phyloP scores from a whole-genome alignment of 345 rosid genomes.

The Dipteronia sinensis region DNA sequence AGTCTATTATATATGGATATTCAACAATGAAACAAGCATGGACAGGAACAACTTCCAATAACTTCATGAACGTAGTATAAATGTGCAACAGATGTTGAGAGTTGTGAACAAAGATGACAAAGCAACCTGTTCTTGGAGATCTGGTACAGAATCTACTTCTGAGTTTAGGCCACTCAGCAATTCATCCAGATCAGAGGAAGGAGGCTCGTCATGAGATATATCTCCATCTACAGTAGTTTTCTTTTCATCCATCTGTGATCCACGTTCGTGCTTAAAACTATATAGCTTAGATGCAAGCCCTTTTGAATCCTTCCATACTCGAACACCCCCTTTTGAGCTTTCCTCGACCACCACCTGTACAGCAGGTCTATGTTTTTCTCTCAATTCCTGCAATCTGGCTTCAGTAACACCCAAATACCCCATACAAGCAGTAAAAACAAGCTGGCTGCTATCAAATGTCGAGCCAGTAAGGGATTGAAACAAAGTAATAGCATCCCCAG shows the following conservation, averaged over 20 bases:
- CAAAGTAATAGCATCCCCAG: constrained; percentile 89
- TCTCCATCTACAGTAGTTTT: constrained; percentile 37
- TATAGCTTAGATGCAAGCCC: constrained; percentile 82
- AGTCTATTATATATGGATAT: neutral
- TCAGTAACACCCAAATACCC: constrained; percentile 78
- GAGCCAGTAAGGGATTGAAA: constrained; percentile 88
- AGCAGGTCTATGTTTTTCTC: constrained; percentile 75
- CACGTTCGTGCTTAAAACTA: constrained; percentile 75
- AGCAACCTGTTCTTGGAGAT: constrained; percentile 87
- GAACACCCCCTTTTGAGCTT: constrained; percentile 57
- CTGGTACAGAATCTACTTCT: constrained; percentile 62
- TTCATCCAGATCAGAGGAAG: constrained; percentile 41
- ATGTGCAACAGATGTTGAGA: neutral
- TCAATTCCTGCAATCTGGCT: constrained; percentile 67
- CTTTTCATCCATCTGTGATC: constrained; percentile 41
- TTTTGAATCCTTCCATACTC: constrained; percentile 77
- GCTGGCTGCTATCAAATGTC: constrained; percentile 97
- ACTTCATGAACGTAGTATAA: constrained; percentile 14
- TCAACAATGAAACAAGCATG: constrained; percentile 12
- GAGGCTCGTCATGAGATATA: constrained; percentile 30
- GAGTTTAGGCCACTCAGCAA: constrained; percentile 42
- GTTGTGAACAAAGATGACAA: constrained; percentile 14
- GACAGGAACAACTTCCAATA: constrained; percentile 4
- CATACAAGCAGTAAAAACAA: constrained; percentile 88
- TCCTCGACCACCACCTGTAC: constrained; percentile 62